Evolutionary conservation across 2,329 filamentous ascomycete species (phyloP).

Genomic region (Botrytis sinoallii): DNA sequence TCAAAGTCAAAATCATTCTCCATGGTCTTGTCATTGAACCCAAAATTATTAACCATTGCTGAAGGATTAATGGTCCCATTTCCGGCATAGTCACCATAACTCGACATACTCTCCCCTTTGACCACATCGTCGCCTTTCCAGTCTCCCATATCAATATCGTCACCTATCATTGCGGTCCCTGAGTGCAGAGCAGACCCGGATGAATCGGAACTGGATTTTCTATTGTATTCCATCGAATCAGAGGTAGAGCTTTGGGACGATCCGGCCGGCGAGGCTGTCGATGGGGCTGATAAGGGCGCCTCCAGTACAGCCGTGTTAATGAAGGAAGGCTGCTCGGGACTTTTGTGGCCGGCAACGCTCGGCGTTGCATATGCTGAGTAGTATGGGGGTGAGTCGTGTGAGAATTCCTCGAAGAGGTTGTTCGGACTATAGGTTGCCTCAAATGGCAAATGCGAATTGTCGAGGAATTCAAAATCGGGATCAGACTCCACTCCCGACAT

Average conservation of each 20-base stretch:
- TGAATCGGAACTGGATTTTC: constrained; percentile 47
- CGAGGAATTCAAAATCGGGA: constrained; percentile 41
- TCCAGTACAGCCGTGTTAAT: constrained; percentile 8
- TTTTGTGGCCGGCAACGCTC: constrained; percentile 24
- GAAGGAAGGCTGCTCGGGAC: constrained; percentile 16
- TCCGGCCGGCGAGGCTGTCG: constrained; percentile 38
- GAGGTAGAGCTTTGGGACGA: constrained; percentile 51
- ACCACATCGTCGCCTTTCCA: constrained; percentile 44
- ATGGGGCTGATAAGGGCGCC: constrained; percentile 31
- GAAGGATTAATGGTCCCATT: constrained; percentile 41
- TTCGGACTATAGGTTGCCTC: constrained; percentile 36
- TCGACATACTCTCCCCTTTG: constrained; percentile 40
- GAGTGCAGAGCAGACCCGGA: constrained; percentile 44
- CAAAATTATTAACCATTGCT: constrained; percentile 37
- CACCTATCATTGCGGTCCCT: constrained; percentile 45
- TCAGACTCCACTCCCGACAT: constrained; percentile 39
- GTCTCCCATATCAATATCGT: constrained; percentile 43
- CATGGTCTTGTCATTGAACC: constrained; percentile 46
- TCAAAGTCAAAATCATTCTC: constrained; percentile 55
- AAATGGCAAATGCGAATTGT: constrained; percentile 35
- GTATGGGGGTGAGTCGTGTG: constrained; percentile 30
- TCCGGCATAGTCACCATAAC: constrained; percentile 42
- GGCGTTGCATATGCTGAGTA: constrained; percentile 33
- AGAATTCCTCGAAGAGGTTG: constrained; percentile 36
- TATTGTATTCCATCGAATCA: constrained; percentile 51